Evolutionary conservation across 2,329 filamentous ascomycete species (phyloP), one percentile per base, ranked within the genome.

Genomic region (Nothopassalora personata): DNA sequence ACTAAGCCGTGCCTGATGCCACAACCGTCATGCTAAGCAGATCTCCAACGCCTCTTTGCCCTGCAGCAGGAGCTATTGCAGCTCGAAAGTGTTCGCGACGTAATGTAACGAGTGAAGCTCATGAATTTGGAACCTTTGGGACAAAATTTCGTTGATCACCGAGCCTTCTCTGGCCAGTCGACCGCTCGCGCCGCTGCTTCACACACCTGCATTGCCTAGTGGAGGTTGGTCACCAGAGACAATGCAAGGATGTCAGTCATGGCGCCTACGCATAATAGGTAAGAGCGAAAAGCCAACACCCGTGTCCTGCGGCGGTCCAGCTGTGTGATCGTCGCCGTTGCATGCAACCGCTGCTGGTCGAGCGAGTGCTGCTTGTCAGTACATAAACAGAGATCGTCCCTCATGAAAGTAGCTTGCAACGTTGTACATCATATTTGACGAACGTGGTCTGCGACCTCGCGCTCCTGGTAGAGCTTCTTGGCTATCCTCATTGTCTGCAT

Each of bases 11-110:
- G 54, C 60, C 58, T 60, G 51, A 51, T 49, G 58, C 60, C 60
- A 63, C 60, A 56, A 30, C 48, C 60, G 60, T 62, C 57, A 62
- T 62, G 54, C 46, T 54, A 31, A 57, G 27, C 54, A 45, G 13
- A 6, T n/a, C 33, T n/a, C 19, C 34, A 45, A 27, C 45, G 23
- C 23, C 30, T 46, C 36, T 54, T 19, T 36, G 45, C 50, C 60
- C 60, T 61, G 60, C 60, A 56, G 56, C 45, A 18, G 47, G 51
- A 60, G 58, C 49, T 54, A 27, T 39, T 18, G 5, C 15, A 43
- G 34, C 31, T 36, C n/a, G 8, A 27, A 28, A 5, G 13, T 28
- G 11, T 48, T 55, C 15, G 30, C 30, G 28, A 19, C n/a, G n/a
- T 51, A 34, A 51, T 36, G 30, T 34, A 11, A 36, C 45, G 43